These are phyloP conservation scores for Pythium dissotocum DNA, from an alignment of 352 stramenopile genomes.

Conservation along the genomic window DNA sequence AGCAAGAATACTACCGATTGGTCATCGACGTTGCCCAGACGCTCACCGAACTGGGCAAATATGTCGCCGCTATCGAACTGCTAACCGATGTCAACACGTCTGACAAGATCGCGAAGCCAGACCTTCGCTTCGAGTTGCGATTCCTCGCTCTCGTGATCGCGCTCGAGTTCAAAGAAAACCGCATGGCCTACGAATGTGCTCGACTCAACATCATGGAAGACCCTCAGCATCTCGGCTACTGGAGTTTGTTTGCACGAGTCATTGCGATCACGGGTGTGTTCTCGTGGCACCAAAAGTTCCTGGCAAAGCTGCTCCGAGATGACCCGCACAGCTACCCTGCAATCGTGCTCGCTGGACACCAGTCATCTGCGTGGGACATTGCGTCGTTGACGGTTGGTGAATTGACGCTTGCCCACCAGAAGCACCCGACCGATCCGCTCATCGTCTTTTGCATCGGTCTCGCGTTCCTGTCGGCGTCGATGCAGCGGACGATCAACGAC, in stretches of 20 bases:
- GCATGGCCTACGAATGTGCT: conserved; percentile 88
- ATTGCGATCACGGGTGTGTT: conserved; percentile 84
- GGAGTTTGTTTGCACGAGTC: conserved; percentile 83
- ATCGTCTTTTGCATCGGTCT: conserved; percentile 85
- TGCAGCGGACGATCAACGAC: conserved; percentile 87
- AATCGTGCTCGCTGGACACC: conserved; percentile 79
- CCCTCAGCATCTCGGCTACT: conserved; percentile 77
- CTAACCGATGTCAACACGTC: conserved; percentile 87
- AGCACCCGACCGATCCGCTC: conserved; percentile 71
- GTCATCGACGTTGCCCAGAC: conserved; percentile 81
- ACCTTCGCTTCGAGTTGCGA: conserved; percentile 74
- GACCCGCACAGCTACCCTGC: conserved; percentile 77
- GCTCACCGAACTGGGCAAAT: conserved; percentile 78
- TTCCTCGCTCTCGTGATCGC: conserved; percentile 85
- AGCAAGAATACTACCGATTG: conserved; percentile 76
- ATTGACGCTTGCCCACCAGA: conserved; percentile 79
- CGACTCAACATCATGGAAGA: conserved; percentile 88
- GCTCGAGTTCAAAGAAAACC: conserved; percentile 83
- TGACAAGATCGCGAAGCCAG: conserved; percentile 75
- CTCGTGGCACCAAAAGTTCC: conserved; percentile 88
- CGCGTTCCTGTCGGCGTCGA: conserved; percentile 80
- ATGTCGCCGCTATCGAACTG: conserved; percentile 82
- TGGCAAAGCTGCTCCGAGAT: conserved; percentile 78
- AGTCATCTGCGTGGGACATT: conserved; percentile 85
- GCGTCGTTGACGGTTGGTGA: conserved; percentile 85